Base-by-base conservation (phyloP, 2,329 filamentous ascomycete species). In the Nigrograna mackinnonii region DNA sequence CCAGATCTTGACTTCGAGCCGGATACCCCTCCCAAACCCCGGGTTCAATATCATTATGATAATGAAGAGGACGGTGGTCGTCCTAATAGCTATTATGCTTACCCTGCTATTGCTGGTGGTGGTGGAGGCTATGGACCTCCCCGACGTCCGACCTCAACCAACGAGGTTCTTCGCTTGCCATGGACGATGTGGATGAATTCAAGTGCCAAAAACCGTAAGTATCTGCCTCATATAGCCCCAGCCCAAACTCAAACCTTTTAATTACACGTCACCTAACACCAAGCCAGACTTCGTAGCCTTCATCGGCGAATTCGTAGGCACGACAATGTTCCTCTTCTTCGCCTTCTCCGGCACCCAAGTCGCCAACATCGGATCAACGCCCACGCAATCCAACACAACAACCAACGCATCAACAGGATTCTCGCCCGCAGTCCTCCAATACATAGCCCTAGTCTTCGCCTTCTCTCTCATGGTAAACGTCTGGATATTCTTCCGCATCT, bases 301-400 rank as follows among this genome's bases (percentile, higher is more conserved):
- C 57, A 52, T 74, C 7, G 75, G 74, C 68, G 71, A 75, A 39
- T 73, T 69, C 35, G 68, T 73, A 6, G 72, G 71, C 19, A 74
- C 72, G 1, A 67, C 69, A 6, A 65, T 75, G 44, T 75, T 75
- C 40, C 61, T 75, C 22, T 74, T 67, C 60, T 72, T 75, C 39
- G 72, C 72, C 13, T 67, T 75, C 30, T 59, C 62, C 1, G 72
- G 70, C 5, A 70, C 71, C 1, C 71, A 74, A 41, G 70, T 73
- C n/a, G 71, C 72, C 17, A 74, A 74, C 50, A 69, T 79, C 14
- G 74, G 69, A 22, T 78, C 73, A 39, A 62, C 61, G 21, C 64
- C 71, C 44, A 69, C 44, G 2, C 40, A 49, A 31, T 49, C 51
- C 33, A 62, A 66, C 16, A 74, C 73, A 1, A 76, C 73, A 1